Percentiles rank a stretch among this genome's conserved stretches.
Conservation (phyloP, 23 red algal species). For the Pyropia haitanensis region DNA sequence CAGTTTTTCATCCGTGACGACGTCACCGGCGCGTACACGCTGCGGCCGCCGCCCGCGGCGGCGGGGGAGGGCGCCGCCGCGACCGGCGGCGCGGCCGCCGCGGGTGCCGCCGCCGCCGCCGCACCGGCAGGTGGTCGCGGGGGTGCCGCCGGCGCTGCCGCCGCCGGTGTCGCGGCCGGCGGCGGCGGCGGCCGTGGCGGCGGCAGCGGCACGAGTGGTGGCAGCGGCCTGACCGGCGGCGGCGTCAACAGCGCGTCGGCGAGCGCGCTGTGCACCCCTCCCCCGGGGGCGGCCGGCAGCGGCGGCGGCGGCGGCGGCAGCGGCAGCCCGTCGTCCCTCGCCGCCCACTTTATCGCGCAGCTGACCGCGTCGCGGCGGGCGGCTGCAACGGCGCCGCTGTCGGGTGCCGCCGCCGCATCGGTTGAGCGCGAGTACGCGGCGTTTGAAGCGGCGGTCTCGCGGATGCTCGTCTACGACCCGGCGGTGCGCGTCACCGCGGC, state of each 20-base stretch:
- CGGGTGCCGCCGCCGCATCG: slow-evolving; percentile 34
- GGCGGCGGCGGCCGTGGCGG: too few relatives aligned
- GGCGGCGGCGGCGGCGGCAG: slow-evolving; percentile 28
- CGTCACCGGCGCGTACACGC: not conserved
- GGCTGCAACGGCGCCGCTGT: slow-evolving; percentile 5
- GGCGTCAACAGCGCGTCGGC: too few relatives aligned
- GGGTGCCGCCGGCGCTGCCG: slow-evolving; percentile 7
- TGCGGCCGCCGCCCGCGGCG: not conserved
- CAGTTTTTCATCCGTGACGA: slow-evolving; percentile 47
- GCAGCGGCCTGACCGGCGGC: too few relatives aligned
- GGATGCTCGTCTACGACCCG: slow-evolving; percentile 58
- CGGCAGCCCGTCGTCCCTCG: slow-evolving; percentile 26
- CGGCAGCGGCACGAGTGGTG: too few relatives aligned
- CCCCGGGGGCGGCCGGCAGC: slow-evolving; percentile 10
- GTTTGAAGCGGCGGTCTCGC: slow-evolving; percentile 24
- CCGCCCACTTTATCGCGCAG: slow-evolving; percentile 6
- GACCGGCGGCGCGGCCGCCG: slow-evolving; percentile 7
- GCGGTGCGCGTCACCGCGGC: slow-evolving; percentile 24
- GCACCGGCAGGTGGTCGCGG: not conserved
- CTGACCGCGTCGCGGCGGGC: slow-evolving; percentile 14
- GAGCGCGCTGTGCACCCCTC: slow-evolving; percentile 17
- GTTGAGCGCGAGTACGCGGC: slow-evolving; percentile 31
- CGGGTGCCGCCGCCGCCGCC: not conserved
- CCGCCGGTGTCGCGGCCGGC: too few relatives aligned
- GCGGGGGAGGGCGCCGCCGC: not conserved